These are phyloP conservation scores for Solanum okadae DNA, from an alignment of 257 asterid genomes.

Conservation along the genomic window DNA sequence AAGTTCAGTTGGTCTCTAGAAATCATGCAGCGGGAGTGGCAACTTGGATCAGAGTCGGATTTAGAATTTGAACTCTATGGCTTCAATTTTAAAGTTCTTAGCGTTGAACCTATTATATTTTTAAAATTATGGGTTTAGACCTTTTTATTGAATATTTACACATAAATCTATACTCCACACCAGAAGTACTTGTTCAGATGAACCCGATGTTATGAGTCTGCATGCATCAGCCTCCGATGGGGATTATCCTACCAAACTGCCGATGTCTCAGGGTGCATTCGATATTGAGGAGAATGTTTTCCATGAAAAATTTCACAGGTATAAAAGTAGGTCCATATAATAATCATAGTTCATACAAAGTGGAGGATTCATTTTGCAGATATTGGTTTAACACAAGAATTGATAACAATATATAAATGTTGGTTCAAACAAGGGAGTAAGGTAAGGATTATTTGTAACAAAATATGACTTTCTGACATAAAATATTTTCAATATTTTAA, in stretches of 20 bases:
- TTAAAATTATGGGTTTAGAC: not conserved
- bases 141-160: not conserved
- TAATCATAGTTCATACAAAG: not conserved
- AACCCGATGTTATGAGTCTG: not conserved
- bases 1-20: not conserved
- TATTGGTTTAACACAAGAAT: not conserved
- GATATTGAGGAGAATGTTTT: not conserved
- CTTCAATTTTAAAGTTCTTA: not conserved
- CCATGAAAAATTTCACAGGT: not conserved
- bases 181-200: not conserved
- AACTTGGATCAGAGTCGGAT: not conserved
- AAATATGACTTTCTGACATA: not conserved
- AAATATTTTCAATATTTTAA: not conserved
- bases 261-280: not conserved
- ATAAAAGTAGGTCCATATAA: not conserved
- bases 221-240: not conserved
- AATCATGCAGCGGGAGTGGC: not conserved
- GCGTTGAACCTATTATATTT: not conserved
- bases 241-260: not conserved
- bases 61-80: not conserved
- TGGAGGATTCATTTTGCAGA: not conserved
- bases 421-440: not conserved
- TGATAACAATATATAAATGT: not conserved
- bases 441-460: not conserved
- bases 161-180: not conserved